Evolutionary conservation across 2,329 filamentous ascomycete species (phyloP).

Genomic region (Claviceps sp.): DNA sequence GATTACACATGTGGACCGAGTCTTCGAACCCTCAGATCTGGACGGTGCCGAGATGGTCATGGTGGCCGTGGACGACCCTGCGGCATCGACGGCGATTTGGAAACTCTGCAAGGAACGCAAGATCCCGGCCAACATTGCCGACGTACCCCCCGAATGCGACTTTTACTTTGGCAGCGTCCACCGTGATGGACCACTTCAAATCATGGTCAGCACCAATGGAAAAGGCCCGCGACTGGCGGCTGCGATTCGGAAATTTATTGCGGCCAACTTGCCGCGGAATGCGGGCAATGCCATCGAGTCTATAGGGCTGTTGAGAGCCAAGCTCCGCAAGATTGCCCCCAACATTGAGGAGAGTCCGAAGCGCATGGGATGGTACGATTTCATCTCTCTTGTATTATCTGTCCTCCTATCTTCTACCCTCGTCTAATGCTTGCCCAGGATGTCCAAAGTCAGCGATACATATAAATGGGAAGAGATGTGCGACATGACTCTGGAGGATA

Average conservation of each 20-base stretch:
- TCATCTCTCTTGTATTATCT: not conserved
- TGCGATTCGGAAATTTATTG: slow-evolving; percentile 72
- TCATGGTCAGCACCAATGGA: slow-evolving; percentile 98
- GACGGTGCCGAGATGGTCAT: slow-evolving; percentile 77
- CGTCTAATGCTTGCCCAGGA: slow-evolving; percentile 39
- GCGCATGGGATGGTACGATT: slow-evolving; percentile 71
- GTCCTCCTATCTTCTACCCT: not conserved
- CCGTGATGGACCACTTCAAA: slow-evolving; percentile 85
- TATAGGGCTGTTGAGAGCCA: slow-evolving; percentile 67
- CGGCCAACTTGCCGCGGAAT: slow-evolving; percentile 58
- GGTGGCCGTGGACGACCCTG: slow-evolving; percentile 84
- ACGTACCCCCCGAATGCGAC: slow-evolving; percentile 92
- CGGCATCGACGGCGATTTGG: slow-evolving; percentile 82
- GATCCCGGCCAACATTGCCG: slow-evolving; percentile 88
- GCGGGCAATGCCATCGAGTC: slow-evolving; percentile 76
- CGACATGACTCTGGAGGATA: slow-evolving; percentile 67
- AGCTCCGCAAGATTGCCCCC: slow-evolving; percentile 66
- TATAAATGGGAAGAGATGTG: slow-evolving; percentile 80
- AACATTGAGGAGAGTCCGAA: slow-evolving; percentile 61
- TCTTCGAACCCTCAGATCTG: slow-evolving; percentile 78
- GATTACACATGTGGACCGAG: slow-evolving; percentile 67
- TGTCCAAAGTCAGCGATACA: slow-evolving; percentile 79
- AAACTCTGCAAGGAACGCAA: slow-evolving; percentile 76
- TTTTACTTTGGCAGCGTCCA: slow-evolving; percentile 98
- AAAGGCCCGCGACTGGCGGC: slow-evolving; percentile 87